Percentiles rank a stretch among this genome's conserved stretches.
These are phyloP conservation scores for Calonectria pauciramosa DNA, from an alignment of 2,329 filamentous ascomycete species.

Conservation along the genomic window DNA sequence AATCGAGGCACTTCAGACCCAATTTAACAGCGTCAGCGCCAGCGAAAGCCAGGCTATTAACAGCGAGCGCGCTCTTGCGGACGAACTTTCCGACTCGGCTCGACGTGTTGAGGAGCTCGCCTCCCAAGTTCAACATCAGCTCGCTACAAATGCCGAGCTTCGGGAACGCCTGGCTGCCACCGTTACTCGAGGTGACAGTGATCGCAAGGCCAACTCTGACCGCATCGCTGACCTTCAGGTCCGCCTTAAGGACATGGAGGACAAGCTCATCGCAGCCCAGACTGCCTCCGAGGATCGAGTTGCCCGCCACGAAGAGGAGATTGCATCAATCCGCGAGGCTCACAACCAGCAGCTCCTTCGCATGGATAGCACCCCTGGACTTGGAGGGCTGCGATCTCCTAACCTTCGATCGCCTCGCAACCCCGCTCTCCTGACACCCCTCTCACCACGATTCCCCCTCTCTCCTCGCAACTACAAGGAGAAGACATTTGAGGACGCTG, in stretches of 20 bases:
- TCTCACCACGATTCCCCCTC: conserved; percentile 52
- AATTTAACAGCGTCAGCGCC: conserved; percentile 70
- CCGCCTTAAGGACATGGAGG: conserved; percentile 85
- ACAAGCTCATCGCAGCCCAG: conserved; percentile 86
- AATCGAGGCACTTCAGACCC: conserved; percentile 71
- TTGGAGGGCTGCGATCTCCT: conserved; percentile 51
- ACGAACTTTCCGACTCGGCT: conserved; percentile 80
- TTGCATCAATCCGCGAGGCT: conserved; percentile 80
- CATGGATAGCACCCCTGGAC: conserved; percentile 65
- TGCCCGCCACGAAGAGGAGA: conserved; percentile 87
- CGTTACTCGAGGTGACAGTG: conserved; percentile 85
- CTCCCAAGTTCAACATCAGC: conserved; percentile 82
- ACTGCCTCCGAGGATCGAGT: conserved; percentile 89
- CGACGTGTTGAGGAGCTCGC: conserved; percentile 85
- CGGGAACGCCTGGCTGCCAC: conserved; percentile 83
- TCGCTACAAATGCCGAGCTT: conserved; percentile 82
- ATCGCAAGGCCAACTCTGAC: conserved; percentile 83
- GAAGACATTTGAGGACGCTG: conserved; percentile 78
- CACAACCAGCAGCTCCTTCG: conserved; percentile 84
- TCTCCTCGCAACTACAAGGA: conserved; percentile 66
- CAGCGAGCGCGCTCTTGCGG: conserved; percentile 74
- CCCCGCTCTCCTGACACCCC: conserved; percentile 53
- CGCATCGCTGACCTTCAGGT: conserved; percentile 89
- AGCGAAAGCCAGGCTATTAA: conserved; percentile 69
- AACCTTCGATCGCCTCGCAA: conserved; percentile 49